Percentiles rank a stretch among this genome's conserved stretches.
phyloP scores from a whole-genome alignment of 2,329 filamentous ascomycete genomes.

The Beauveria pseudobassiana region DNA sequence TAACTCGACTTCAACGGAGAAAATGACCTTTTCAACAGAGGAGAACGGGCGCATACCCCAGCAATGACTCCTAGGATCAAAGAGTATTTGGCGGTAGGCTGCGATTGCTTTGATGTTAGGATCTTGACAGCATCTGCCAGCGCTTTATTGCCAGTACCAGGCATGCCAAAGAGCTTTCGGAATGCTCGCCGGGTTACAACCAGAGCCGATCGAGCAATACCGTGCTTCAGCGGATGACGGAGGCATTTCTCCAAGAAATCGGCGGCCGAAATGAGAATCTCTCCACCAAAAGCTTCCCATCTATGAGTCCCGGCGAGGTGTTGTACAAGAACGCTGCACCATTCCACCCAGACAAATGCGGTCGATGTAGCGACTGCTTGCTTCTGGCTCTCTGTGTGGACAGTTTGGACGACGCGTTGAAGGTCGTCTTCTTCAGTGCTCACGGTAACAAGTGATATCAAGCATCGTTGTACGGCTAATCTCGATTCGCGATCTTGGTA shows the following conservation, averaged over 20 bases:
- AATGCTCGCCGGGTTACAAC: constrained; percentile 73
- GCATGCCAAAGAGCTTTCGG: constrained; percentile 60
- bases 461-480: constrained; percentile 72
- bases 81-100: constrained; percentile 62
- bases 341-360: constrained; percentile 85
- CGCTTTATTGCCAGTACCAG: constrained; percentile 48
- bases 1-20: constrained; percentile 61
- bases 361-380: constrained; percentile 67
- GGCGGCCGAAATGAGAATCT: constrained; percentile 62
- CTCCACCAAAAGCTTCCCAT: constrained; percentile 58
- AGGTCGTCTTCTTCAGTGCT: constrained; percentile 49
- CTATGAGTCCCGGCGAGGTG: constrained; percentile 53
- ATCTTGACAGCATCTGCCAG: constrained; percentile 56
- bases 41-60: constrained; percentile 72
- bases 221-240: constrained; percentile 52
- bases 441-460: constrained; percentile 58
- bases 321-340: constrained; percentile 75
- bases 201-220: constrained; percentile 65
- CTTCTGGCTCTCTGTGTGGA: constrained; percentile 70
- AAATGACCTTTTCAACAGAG: constrained; percentile 54
- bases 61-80: constrained; percentile 78
- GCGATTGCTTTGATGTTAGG: constrained; percentile 60
- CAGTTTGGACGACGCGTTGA: constrained; percentile 54
- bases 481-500: constrained; percentile 84
- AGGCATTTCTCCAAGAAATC: constrained; percentile 73